These are phyloP conservation scores for Coprinopsis sp. DNA, from an alignment of 768 basidiomycete species.

Conservation along the genomic window DNA sequence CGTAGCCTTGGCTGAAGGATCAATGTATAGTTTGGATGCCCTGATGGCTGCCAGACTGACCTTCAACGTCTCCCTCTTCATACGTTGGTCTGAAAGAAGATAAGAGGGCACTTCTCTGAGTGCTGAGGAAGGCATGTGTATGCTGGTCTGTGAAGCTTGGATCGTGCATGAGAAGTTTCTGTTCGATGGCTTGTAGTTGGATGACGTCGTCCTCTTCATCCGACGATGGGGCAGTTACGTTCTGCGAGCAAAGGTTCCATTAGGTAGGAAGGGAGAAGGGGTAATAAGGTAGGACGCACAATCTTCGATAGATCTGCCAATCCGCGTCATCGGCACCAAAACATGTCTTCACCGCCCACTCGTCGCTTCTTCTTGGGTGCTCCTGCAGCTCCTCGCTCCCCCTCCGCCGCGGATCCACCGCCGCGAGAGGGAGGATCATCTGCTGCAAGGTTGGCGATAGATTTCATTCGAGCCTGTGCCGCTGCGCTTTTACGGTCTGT, in stretches of 20 bases:
- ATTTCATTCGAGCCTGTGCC: slow-evolving; percentile 90
- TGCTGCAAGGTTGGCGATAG: slow-evolving; percentile 84
- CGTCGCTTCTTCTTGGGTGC: slow-evolving; percentile 83
- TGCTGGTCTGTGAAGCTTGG: slow-evolving; percentile 77
- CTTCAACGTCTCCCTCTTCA: slow-evolving; percentile 69
- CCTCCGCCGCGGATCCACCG: no score
- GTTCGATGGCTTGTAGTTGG: slow-evolving; percentile 70
- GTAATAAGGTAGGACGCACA: slow-evolving; percentile 37
- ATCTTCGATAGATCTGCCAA: slow-evolving; percentile 99
- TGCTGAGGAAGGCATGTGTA: slow-evolving; percentile 74
- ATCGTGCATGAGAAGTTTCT: slow-evolving; percentile 76
- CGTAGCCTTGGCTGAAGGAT: slow-evolving; percentile 37
- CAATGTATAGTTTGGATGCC: neutral
- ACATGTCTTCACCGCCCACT: slow-evolving; percentile 82
- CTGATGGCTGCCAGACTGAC: slow-evolving; percentile 23
- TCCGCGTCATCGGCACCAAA: slow-evolving; percentile 93
- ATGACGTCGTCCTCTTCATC: slow-evolving; percentile 87
- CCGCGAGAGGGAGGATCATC: no score
- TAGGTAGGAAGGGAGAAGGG: neutral
- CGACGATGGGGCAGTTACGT: slow-evolving; percentile 66
- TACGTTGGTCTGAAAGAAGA: slow-evolving; percentile 81
- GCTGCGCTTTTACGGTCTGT: slow-evolving; percentile 92
- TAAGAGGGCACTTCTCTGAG: slow-evolving; percentile 79
- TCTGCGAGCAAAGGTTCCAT: slow-evolving; percentile 35
- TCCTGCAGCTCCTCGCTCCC: no score